Base-by-base conservation (phyloP, 2,329 filamentous ascomycete species). In the Drechslerella coelobrocha region DNA sequence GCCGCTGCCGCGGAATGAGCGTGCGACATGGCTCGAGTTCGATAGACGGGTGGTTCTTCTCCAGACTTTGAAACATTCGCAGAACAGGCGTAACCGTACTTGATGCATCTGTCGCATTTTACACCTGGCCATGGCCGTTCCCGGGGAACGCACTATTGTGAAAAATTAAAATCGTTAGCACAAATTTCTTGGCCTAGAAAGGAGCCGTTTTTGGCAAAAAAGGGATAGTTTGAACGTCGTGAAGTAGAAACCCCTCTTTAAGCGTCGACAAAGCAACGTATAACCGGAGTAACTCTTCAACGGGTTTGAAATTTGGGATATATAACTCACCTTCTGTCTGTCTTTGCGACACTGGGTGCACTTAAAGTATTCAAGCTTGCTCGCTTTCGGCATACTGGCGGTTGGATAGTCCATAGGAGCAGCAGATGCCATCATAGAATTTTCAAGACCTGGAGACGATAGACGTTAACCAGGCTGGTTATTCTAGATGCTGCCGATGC, bases 51-150 rank as follows among this genome's bases (percentile, higher is more conserved):
- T 26, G 68, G 68, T 24, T 63, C 59, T 41, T 72, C 68, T 31
- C 68, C 68, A 31, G 60, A 65, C 29, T 65, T 63, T 10, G 68
- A 72, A 19, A 72, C 68, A 51, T 72, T 72, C 21, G 68, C 68
- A 27, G 68, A 72, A 39, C 68, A 72, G 3, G 59, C 55, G 53
- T 72, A 72, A 14, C 55, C 43, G 31, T 72, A 72, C 41, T 72
- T 72, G 31, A 65, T 72, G 39, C 68, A 72, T 54, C 65, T 53
- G 52, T 63, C 68, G 26, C 68, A 72, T 65, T 72, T 72, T 10
- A 63, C 68, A 23, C 61, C 68, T 60, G 68, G 68, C 68, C 68
- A 72, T 51, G 61, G 60, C n/a, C 68, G 37, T 55, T 72, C 68
- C 12, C 68, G 59, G 14, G 68, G 68, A 14, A 65, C 60, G 50